Conservation (phyloP, 1,284 basidiomycete genomes). For the Trametes polyzona region DNA sequence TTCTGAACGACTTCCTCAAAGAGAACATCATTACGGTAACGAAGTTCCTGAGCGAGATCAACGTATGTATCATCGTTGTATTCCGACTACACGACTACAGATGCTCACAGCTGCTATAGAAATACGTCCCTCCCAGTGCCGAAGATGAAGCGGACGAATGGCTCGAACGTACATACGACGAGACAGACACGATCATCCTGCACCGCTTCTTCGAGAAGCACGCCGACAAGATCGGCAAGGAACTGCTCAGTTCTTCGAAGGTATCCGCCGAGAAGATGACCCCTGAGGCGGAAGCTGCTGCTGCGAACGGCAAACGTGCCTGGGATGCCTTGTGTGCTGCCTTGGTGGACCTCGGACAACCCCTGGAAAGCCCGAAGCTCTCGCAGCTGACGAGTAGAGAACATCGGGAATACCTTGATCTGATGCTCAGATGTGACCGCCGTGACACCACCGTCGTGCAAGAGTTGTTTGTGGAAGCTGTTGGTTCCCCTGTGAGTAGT, state of each 20-base stretch:
- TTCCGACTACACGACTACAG: neutral
- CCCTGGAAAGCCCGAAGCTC: constrained; percentile 65
- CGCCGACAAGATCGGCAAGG: constrained; percentile 84
- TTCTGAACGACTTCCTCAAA: constrained; percentile 78
- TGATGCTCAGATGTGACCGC: constrained; percentile 72
- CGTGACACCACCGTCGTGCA: constrained; percentile 65
- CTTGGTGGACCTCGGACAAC: constrained; percentile 78
- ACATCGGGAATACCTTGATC: constrained; percentile 65
- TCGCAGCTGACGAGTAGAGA: constrained; percentile 53
- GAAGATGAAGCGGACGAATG: constrained; percentile 72
- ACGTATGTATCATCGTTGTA: constrained; percentile 49
- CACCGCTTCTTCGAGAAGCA: constrained; percentile 85
- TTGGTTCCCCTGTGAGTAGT: constrained; percentile 48
- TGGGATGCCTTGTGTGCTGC: constrained; percentile 79
- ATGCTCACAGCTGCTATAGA: constrained; percentile 41
- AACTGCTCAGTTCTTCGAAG: constrained; percentile 74
- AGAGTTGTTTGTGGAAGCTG: constrained; percentile 70
- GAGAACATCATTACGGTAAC: constrained; percentile 82
- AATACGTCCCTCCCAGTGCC: constrained; percentile 49
- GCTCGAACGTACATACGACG: constrained; percentile 75
- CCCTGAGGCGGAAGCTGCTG: constrained; percentile 49
- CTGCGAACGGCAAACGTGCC: constrained; percentile 70
- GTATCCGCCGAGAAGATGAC: constrained; percentile 51
- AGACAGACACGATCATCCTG: constrained; percentile 79
- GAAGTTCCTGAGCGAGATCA: constrained; percentile 80